Conservation (phyloP, 2,329 filamentous ascomycete genomes). For the Periglandula ipomoeae region DNA sequence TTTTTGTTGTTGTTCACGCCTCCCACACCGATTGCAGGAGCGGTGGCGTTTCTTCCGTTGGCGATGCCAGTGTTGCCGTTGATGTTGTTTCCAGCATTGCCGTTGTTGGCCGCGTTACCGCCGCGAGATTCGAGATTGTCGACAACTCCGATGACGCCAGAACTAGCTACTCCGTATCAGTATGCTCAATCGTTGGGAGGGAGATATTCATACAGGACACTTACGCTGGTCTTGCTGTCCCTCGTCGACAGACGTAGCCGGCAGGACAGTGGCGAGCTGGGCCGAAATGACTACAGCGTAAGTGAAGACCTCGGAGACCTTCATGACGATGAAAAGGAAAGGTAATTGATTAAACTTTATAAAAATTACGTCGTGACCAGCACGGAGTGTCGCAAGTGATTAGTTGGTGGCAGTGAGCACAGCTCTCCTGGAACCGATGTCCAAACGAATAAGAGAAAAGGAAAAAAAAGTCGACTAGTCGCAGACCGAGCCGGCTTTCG, state of each 20-base stretch:
- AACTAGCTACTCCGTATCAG: not conserved
- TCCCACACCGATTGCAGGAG: no score
- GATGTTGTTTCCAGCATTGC: not conserved
- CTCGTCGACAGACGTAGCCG: not conserved
- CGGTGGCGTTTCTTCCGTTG: not conserved
- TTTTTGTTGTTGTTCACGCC: no score
- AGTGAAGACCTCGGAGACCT: slow-evolving; percentile 4
- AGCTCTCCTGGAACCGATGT: not conserved
- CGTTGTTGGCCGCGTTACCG: not conserved
- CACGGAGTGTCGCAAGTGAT: no score
- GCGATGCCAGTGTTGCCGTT: not conserved
- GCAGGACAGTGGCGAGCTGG: not conserved
- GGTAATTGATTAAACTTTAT: not conserved
- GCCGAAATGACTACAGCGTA: slow-evolving; percentile 1
- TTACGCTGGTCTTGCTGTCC: not conserved
- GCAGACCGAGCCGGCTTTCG: not conserved
- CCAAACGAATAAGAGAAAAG: not conserved
- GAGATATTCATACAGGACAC: not conserved
- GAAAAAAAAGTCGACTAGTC: not conserved
- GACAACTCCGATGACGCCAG: not conserved
- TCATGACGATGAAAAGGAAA: slow-evolving; percentile 1
- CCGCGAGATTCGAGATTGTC: not conserved
- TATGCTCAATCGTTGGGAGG: not conserved
- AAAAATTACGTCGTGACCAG: no score
- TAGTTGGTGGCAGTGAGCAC: not conserved